Conservation (phyloP, 768 basidiomycete species). For the Harrya chromipes region DNA sequence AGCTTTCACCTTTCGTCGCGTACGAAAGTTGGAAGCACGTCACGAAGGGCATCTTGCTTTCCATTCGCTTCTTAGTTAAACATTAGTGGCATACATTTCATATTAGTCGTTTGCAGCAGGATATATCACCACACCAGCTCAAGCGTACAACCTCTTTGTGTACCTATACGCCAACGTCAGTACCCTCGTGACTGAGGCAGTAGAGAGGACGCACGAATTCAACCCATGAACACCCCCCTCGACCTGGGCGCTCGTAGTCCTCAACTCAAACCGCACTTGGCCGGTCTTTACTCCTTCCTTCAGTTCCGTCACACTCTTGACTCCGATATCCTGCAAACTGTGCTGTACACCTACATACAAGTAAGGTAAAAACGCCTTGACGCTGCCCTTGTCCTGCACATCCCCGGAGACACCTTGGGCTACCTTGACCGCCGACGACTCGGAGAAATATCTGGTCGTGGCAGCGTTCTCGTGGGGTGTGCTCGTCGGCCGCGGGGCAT, state of each 20-base stretch:
- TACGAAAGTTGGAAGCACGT: too few relatives aligned
- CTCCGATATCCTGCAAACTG: slow-evolving; percentile 91
- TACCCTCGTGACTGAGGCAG: background rate
- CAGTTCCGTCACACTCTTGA: slow-evolving; percentile 62
- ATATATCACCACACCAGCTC: slow-evolving; percentile 2
- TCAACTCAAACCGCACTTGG: slow-evolving; percentile 81
- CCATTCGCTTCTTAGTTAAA: background rate
- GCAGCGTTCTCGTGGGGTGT: slow-evolving; percentile 83
- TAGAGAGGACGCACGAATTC: slow-evolving; percentile 69
- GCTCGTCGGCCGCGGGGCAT: slow-evolving; percentile 45
- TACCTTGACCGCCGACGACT: slow-evolving; percentile 82
- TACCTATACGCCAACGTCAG: slow-evolving; percentile 37
- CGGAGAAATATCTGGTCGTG: slow-evolving; percentile 68
- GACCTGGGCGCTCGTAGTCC: slow-evolving; percentile 92
- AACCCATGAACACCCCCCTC: slow-evolving; percentile 96
- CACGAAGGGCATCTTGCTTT: too few relatives aligned
- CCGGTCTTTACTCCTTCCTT: slow-evolving; percentile 64
- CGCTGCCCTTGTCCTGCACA: slow-evolving; percentile 95
- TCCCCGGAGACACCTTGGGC: slow-evolving; percentile 96
- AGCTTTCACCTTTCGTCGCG: too few relatives aligned
- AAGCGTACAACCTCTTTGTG: slow-evolving; percentile 55
- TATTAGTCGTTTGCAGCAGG: background rate
- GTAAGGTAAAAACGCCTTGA: slow-evolving; percentile 90
- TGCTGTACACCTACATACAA: slow-evolving; percentile 83
- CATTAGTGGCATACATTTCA: background rate